Percentiles rank a stretch among this genome's conserved stretches.
Evolutionary conservation across 2,329 filamentous ascomycete genomes (phyloP).

Genomic region (Plenodomus lindquistii): DNA sequence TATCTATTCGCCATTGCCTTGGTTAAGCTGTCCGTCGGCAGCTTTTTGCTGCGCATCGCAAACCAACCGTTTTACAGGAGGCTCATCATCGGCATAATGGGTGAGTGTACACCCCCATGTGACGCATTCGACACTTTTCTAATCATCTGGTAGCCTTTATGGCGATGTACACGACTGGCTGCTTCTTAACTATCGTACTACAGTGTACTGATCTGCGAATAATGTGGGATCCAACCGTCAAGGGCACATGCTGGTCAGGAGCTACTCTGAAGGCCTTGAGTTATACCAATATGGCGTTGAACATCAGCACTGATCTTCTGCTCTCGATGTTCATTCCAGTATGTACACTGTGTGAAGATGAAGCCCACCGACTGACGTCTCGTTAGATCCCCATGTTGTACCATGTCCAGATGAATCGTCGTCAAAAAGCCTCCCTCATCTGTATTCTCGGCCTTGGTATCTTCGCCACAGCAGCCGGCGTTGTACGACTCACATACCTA

Average conservation of each 20-base stretch:
- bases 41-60: constrained; percentile 54
- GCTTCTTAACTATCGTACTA: constrained; percentile 53
- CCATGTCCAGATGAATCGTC: constrained; percentile 44
- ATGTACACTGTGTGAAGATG: neutral
- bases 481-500: constrained; percentile 46
- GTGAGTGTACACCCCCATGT: constrained; percentile 30
- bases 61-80: constrained; percentile 46
- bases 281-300: constrained; percentile 51
- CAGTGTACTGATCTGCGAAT: constrained; percentile 54
- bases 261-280: constrained; percentile 48
- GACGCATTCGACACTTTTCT: neutral
- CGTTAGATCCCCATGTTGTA: constrained; percentile 35
- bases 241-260: constrained; percentile 49
- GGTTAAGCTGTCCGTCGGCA: constrained; percentile 55
- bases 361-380: neutral
- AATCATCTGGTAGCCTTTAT: constrained; percentile 46
- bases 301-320: constrained; percentile 48
- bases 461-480: constrained; percentile 50
- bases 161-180: constrained; percentile 48
- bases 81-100: constrained; percentile 51
- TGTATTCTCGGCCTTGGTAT: constrained; percentile 50
- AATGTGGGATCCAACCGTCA: constrained; percentile 50
- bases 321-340: constrained; percentile 48
- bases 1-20: constrained; percentile 52
- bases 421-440: constrained; percentile 48